A percentile compares a stretch with the other conserved stretches of the same genome.
These are phyloP conservation scores for Solanum bulbocastanum DNA, from an alignment of 257 asterid species.

Conservation along the genomic window DNA sequence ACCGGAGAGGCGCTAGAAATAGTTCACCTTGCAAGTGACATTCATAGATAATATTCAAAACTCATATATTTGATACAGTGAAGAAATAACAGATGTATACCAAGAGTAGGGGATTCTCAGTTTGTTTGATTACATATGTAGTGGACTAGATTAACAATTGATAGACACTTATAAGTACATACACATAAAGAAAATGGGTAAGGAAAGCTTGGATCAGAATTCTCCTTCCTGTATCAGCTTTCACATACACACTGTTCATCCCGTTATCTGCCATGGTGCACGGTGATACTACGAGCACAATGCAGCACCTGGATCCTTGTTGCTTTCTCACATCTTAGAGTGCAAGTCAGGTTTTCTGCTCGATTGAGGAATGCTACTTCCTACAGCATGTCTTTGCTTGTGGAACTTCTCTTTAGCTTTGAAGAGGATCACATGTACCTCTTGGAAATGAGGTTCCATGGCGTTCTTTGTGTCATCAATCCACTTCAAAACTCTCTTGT, in stretches of 20 bases:
- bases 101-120: neutral
- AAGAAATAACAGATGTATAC: neutral
- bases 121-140: neutral
- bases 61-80: neutral
- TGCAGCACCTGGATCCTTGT: neutral
- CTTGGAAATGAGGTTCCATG: constrained; percentile 58
- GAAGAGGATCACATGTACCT: constrained; percentile 42
- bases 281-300: neutral
- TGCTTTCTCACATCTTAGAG: constrained; percentile 29
- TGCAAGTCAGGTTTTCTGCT: neutral
- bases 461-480: constrained; percentile 51
- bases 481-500: constrained; percentile 48
- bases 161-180: neutral
- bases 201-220: neutral
- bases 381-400: constrained; percentile 12
- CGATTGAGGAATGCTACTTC: constrained; percentile 1
- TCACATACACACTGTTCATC: neutral
- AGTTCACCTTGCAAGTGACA: neutral
- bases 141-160: neutral
- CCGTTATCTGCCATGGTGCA: neutral
- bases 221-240: neutral
- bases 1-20: neutral
- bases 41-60: neutral
- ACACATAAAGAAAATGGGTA: neutral
- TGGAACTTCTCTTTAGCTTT: constrained; percentile 30